phyloP scores from a whole-genome alignment of 108 stramenopile species.

The Schizochytrium sp. region DNA sequence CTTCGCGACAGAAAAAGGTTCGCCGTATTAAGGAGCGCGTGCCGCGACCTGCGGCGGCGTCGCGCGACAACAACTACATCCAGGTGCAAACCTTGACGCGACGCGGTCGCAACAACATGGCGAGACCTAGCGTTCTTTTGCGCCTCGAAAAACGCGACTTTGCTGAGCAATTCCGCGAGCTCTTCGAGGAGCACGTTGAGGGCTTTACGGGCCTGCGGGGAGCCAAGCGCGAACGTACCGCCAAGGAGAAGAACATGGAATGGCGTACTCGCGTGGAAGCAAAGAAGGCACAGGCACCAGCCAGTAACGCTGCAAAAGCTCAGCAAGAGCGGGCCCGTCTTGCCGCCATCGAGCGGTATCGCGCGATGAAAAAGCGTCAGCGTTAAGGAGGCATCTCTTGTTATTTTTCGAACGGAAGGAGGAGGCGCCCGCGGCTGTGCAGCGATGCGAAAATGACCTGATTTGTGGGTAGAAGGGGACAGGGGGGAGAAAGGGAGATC shows the following conservation, averaged over 20 bases:
- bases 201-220: neutral
- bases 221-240: neutral
- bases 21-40: neutral
- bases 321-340: neutral
- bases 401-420: no score
- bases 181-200: slow-evolving; percentile 11
- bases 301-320: neutral
- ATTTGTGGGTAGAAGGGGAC: no score
- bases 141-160: neutral
- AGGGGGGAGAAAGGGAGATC: no score
- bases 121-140: neutral
- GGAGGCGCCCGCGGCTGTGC: no score
- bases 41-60: neutral
- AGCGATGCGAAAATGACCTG: no score
- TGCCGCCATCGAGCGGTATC: neutral
- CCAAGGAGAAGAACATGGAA: slow-evolving; percentile 1
- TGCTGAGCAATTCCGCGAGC: neutral
- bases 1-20: neutral
- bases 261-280: neutral
- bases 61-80: neutral
- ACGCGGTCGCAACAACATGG: neutral
- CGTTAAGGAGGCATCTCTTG: neutral
- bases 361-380: neutral
- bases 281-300: neutral
- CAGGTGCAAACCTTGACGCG: neutral